Evolutionary conservation across 345 rosid species (phyloP), one percentile per base, ranked within the genome.

Genomic region (Capsella bursapastoris): DNA sequence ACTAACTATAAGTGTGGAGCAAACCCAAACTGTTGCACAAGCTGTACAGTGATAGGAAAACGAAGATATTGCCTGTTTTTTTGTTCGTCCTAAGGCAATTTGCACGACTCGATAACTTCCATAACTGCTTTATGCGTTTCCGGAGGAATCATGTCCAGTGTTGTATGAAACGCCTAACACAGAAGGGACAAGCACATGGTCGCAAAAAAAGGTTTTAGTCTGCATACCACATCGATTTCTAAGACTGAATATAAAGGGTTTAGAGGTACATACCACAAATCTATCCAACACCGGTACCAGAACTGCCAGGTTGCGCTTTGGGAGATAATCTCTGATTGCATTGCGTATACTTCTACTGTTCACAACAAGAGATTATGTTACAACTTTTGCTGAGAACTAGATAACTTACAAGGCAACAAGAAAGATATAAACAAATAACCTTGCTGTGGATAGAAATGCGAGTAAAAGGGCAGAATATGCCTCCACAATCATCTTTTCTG

Each of bases 401-500:
- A 57, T 66, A 15, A 53, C 3, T 35, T 38, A 22, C 27, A 31
- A 47, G 59, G 10, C 15, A 40, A 7, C 16, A 48, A 32, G 29
- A 6, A 55, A 5, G 10, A 29, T 51, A 58, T 14, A 38, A 4
- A 18, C 35, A 31, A n/a, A 34, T 2, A 74, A 91, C 98, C 97
- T 89, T 80, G 86, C 87, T 4, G 91, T 93, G 31, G 98, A 89
- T 49, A 93, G 92, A 79, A 93, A 93, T 31, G 98, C 97, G 7
- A 93, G 94, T 25, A 93, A 82, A 57, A 93, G 78, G 22, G 98
- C 98, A 5, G 98, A 80, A 69, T 93, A 93, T 34, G 96, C 97
- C 84, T 89, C 98, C 14, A 93, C 87, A 27, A 91, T 93, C 97
- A 88, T 91, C 86, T 88, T 91, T 82, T 89, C 97, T 0, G 96